Evolutionary conservation across 2,329 filamentous ascomycete species (phyloP), one percentile per base, ranked within the genome.

Genomic region (Aspergillus ochraceus): DNA sequence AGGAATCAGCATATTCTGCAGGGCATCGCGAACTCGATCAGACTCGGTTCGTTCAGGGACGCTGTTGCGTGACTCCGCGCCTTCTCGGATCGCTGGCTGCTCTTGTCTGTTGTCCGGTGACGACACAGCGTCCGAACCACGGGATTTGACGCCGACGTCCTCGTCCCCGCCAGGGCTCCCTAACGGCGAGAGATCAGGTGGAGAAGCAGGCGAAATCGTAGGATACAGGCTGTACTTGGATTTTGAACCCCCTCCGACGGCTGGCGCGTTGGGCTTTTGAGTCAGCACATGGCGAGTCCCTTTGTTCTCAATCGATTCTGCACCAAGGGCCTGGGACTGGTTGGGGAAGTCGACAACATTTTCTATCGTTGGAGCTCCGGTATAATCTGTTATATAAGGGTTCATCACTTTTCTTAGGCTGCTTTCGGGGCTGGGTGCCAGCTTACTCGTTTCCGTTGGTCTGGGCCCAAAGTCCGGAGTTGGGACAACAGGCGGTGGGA

Each of bases 341-440:
- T 65, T 65, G 20, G 63, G 61, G 26, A 62, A 59, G 54, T 72
- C 67, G 46, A 70, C 70, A 30, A 60, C 59, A 52, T 67, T 61
- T 57, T 58, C 56, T 20, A 63, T 61, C 39, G 54, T 64, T 12
- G 70, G 65, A 22, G 65, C 59, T 20, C 46, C 57, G 36, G 67
- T 63, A n/a, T 29, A 8, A 29, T 76, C 73, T 6, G 66, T 70
- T 17, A 97, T 78, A 73, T 92, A 97, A 6, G 91, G 92, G 76
- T 89, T 90, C 92, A 97, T 96, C 55, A 91, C 90, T 76, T 91
- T 86, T 60, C 91, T 86, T 66, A 97, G 80, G 76, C 92, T 97
- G 73, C 90, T 95, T 42, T 89, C 86, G 17, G 91, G 88, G 68
- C 86, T 92, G 42, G 79, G 79, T 63, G 78, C 68, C 55, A 68